Evolutionary conservation across 352 stramenopile genomes (phyloP), one percentile per base, ranked within the genome.

Genomic region (Elongisporangium prolatum): DNA sequence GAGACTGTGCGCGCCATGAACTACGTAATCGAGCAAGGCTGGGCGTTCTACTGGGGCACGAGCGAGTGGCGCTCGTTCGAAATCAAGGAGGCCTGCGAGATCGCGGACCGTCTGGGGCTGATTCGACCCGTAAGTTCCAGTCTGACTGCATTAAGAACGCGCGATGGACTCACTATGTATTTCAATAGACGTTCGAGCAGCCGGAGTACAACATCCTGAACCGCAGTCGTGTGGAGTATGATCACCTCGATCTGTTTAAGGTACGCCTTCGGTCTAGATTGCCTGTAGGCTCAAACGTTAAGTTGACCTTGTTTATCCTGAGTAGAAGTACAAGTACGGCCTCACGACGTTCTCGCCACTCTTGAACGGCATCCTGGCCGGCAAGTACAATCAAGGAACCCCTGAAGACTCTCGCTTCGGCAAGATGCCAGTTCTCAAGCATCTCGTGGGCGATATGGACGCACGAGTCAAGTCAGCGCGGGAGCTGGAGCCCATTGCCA

Each of bases 351-450:
- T 80, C 77, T 89, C 74, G 44, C 79, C 84, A 13, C 62, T 95
- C 6, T 76, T 77, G 2, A 85, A 70, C 11, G 86, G 86, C 22
- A 58, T 93, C 11, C 60, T 95, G 3, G 91, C 86, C 28, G 82
- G 82, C 49, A 93, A 93, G 60, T 93, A 93, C 82, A 88, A 72
- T 61, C 80, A 80, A n/a, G 78, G 76, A 2, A 86, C 90, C 24
- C 84, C 84, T 5, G 82, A 84, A 7, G 84, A 75, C 37, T 95
- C 72, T 16, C 80, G 72, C 65, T 52, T 85, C 40, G 84, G 75
- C 24, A 71, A 86, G 34, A 62, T 73, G 3, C 52, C 64, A 54
- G 86, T 80, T 67, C 86, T 83, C 65, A 57, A 61, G 13, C 63
- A 80, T 66, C 54, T 86, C 38, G 69, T 76, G 61, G 65, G 86